A percentile compares a stretch with the other conserved stretches of the same genome.
phyloP scores from a whole-genome alignment of 768 basidiomycete species.

The Leccinum disarticulatum region DNA sequence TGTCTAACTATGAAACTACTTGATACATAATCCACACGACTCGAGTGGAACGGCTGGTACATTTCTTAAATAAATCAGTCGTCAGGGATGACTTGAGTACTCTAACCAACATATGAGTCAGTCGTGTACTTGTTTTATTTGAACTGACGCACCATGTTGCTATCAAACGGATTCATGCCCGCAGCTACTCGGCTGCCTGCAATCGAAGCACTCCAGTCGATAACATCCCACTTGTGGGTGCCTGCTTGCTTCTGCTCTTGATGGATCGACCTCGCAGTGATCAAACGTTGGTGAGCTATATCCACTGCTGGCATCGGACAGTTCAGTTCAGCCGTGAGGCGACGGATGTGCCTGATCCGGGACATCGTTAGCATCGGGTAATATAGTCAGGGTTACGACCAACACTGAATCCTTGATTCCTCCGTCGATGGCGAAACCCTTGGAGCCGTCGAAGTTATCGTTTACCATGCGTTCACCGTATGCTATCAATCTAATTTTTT shows the following conservation, averaged over 20 bases:
- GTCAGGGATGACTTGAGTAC: conserved; percentile 23
- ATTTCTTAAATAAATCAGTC: conserved; percentile 8
- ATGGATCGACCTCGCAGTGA: conserved; percentile 77
- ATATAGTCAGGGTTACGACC: conserved; percentile 19
- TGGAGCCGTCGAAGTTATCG: conserved; percentile 70
- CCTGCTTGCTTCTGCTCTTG: conserved; percentile 44
- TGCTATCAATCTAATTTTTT: conserved; percentile 41
- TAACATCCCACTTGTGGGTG: conserved; percentile 49
- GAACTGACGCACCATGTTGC: conserved; percentile 30
- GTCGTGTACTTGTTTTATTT: background rate
- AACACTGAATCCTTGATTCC: conserved; percentile 83
- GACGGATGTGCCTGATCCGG: conserved; percentile 58
- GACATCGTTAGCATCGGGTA: conserved; percentile 4
- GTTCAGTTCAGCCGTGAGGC: conserved; percentile 61
- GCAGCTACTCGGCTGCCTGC: conserved; percentile 76
- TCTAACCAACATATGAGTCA: conserved; percentile 6
- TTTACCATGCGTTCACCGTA: conserved; percentile 71
- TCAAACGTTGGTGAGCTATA: conserved; percentile 71
- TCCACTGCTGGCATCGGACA: conserved; percentile 73
- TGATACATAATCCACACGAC: background rate
- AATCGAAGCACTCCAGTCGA: conserved; percentile 85
- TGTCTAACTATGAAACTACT: background rate
- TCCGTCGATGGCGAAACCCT: conserved; percentile 81
- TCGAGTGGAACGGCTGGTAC: background rate
- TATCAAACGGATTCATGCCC: conserved; percentile 52